phyloP scores from a whole-genome alignment of 169 alveolate species.

The Perkinsus chesapeaki region DNA sequence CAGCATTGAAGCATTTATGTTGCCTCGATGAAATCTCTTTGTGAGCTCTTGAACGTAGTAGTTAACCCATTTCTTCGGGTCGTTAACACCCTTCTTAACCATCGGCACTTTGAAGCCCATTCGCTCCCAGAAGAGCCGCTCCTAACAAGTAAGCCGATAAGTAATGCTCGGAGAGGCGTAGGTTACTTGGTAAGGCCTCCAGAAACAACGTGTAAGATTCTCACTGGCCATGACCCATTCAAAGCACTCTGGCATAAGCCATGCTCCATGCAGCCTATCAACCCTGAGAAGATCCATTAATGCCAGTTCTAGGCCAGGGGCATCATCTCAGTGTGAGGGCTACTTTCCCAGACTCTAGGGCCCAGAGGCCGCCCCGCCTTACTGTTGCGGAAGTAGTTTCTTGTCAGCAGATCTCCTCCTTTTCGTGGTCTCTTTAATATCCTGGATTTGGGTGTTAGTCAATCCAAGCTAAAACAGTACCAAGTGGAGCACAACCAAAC shows the following conservation, averaged over 20 bases:
- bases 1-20: not conserved
- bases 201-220: not conserved
- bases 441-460: not conserved
- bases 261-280: not conserved
- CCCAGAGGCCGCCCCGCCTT: too few species aligned
- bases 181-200: not conserved
- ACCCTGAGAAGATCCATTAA: not conserved
- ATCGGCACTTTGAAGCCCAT: not conserved
- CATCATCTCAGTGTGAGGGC: too few species aligned
- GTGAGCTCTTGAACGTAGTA: not conserved
- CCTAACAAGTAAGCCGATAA: not conserved
- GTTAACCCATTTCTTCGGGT: not conserved
- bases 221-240: not conserved
- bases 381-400: not conserved
- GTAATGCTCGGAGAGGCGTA: not conserved
- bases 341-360: too few species aligned
- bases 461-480: not conserved
- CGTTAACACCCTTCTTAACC: not conserved
- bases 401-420: not conserved
- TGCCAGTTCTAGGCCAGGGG: not conserved
- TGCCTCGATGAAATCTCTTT: not conserved
- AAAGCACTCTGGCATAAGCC: not conserved
- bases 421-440: not conserved
- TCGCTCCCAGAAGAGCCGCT: not conserved
- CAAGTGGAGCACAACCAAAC: not conserved